Percentiles rank a stretch among this genome's conserved stretches.
phyloP scores from a whole-genome alignment of 768 basidiomycete species.

The Lentinus tigrinus region DNA sequence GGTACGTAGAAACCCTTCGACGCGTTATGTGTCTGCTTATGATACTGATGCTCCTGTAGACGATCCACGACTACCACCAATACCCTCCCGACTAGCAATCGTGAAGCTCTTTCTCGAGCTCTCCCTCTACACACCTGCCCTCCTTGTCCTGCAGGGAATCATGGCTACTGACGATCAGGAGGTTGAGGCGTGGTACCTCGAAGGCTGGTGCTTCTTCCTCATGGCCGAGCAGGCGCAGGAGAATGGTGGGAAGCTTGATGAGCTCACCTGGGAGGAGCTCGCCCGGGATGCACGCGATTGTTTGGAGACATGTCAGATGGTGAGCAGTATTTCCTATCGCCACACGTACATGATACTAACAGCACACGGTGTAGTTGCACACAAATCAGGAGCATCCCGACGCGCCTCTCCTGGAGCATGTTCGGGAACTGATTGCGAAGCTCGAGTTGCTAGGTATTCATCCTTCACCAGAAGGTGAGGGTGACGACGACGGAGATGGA shows the following conservation, averaged over 20 bases:
- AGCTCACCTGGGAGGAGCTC: constrained; percentile 73
- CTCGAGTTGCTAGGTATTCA: constrained; percentile 67
- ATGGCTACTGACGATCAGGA: constrained; percentile 82
- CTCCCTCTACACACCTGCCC: constrained; percentile 63
- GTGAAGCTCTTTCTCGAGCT: constrained; percentile 86
- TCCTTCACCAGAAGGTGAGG: constrained; percentile 58
- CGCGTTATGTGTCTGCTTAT: not conserved
- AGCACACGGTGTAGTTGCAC: constrained; percentile 52
- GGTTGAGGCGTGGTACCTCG: constrained; percentile 91
- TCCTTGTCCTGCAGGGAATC: constrained; percentile 74
- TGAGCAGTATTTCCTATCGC: constrained; percentile 33
- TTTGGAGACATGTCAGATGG: constrained; percentile 79
- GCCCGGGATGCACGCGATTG: constrained; percentile 78
- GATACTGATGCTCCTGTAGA: constrained; percentile 37
- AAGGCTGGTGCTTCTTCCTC: constrained; percentile 91
- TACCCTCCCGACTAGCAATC: constrained; percentile 68
- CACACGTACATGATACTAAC: not conserved
- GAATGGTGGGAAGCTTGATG: constrained; percentile 42
- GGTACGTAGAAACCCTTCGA: constrained; percentile 30
- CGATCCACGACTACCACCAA: constrained; percentile 65
- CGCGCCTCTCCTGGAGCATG: constrained; percentile 71
- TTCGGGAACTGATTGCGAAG: constrained; percentile 66
- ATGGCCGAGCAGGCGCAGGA: constrained; percentile 73
- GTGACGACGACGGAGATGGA: constrained; percentile 48
- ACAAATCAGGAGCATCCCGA: constrained; percentile 73